Base-by-base conservation (phyloP, 495 filamentous ascomycete genomes). In the Aspergillus cristatus region DNA sequence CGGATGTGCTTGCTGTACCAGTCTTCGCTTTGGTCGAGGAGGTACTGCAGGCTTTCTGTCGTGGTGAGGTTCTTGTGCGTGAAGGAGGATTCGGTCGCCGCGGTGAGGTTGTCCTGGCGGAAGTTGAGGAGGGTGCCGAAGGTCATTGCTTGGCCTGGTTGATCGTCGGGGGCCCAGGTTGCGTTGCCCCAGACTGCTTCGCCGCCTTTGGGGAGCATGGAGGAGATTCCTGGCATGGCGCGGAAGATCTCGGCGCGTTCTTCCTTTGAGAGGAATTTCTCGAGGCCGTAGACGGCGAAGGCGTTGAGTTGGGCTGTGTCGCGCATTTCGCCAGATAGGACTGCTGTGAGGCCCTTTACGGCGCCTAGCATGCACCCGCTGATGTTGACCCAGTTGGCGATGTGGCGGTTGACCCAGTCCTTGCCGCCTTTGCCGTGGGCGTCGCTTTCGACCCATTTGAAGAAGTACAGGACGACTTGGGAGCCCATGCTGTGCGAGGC, bases 311-410 rank as follows among this genome's bases (percentile, higher is more conserved):
- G 91, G 1, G 91, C 91, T 0, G 91, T 98, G 54, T 98, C 91
- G 45, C 86, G 83, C 91, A 97, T 98, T 63, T 98, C 91, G 20
- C 91, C 91, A 0, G 87, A 94, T 0, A 97, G 72, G 6, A 97
- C 75, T 7, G 91, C 93, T 1, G 91, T 83, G 15, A 96, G 60
- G 32, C 86, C 88, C 68, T 98, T 98, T 37, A 86, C 71, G 1
- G 91, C 90, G 13, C 91, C 91, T 6, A 98, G 79, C 90, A 98
- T 95, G 57, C 87, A 97, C 13, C 91, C 91, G 43, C 83, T 89
- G 55, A 98, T 88, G 55, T 98, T 98, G 60, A 98, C 89, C 86
- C 93, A 97, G 14, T 84, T 80, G 42, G 91, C 93, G 34, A 98
- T 75, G 54, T 94, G 75, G 15, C 69, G 71, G 29, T 98, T 88